A percentile compares a stretch with the other conserved stretches of the same genome.
Evolutionary conservation across 2,329 filamentous ascomycete genomes (phyloP).

Genomic region (Allantophomopsis cytisporea): DNA sequence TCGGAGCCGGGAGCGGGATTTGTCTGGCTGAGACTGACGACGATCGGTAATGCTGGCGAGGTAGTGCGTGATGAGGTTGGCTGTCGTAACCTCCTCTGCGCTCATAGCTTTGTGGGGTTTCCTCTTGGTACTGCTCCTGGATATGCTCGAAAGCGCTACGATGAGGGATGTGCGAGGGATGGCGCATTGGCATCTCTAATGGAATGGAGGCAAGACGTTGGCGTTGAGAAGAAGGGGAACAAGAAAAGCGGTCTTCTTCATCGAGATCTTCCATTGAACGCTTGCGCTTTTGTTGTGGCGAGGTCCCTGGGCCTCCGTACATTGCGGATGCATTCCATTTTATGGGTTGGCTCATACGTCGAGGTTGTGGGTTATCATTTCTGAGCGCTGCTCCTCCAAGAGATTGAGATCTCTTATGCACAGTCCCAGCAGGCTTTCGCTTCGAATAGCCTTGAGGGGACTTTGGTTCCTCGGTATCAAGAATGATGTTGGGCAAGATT

Average conservation of each 20-base stretch:
- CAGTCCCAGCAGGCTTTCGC: conserved; percentile 5
- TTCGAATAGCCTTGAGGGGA: conserved; percentile 15
- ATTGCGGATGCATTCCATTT: neutral
- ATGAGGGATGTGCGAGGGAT: conserved; percentile 6
- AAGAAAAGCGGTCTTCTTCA: neutral
- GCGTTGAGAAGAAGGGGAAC: neutral
- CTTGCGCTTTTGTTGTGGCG: neutral
- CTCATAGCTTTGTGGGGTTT: conserved; percentile 1
- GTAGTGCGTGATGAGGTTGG: conserved; percentile 1
- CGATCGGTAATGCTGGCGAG: no score
- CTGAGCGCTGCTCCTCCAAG: conserved; percentile 8
- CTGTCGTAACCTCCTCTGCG: neutral
- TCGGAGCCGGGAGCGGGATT: conserved; percentile 11
- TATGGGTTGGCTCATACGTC: neutral
- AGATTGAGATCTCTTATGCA: conserved; percentile 18
- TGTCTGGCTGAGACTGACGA: neutral
- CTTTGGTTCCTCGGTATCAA: conserved; percentile 14
- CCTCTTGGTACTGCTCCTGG: conserved; percentile 9
- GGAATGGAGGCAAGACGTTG: conserved; percentile 2
- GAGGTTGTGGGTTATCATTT: neutral
- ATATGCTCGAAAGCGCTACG: conserved; percentile 10
- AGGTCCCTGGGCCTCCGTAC: neutral
- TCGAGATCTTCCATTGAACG: conserved; percentile 4
- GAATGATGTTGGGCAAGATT: conserved; percentile 21
- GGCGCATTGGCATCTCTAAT: conserved; percentile 3